Evolutionary conservation across 495 filamentous ascomycete species (phyloP), one percentile per base, ranked within the genome.

Genomic region (Bryoglossum gracile): DNA sequence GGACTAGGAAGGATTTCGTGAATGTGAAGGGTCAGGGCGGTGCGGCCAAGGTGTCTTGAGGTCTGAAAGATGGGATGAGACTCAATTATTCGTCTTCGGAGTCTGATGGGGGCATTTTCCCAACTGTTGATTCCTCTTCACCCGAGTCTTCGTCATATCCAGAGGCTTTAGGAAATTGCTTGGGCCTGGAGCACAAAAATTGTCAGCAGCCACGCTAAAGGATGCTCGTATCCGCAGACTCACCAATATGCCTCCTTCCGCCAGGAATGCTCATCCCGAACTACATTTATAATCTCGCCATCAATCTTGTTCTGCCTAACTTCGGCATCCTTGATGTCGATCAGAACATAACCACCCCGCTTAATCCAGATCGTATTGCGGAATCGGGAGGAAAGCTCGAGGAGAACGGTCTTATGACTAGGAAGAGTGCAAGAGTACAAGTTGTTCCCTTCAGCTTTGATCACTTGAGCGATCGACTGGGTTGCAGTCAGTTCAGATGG

Each of bases 261-360:
- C 92, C 92, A 98, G 26, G 71, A 71, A 68, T 86, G 92, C 69
- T 96, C 92, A 60, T 95, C 86, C 39, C 85, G 70, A 32, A 98
- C 89, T 9, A 98, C 80, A 62, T 95, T 95, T 57, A 94, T 74
- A 60, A 98, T 94, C 65, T 95, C 87, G 13, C 90, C 92, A 39
- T 76, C 72, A 8, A 95, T 74, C 68, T 86, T 90, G 57, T 88
- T 91, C 22, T 81, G 77, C 41, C 83, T 72, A 22, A 78, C 78
- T 28, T 83, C 73, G 8, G 77, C 71, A 2, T 63, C 62, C 24
- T 73, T 71, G 23, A 81, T 80, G 50, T 96, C 86, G 17, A 96
- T 74, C 14, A 96, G 64, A 18, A 96, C 87, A 64, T 84, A 96
- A 0, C 88, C 87, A 8, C 87, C 84, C 2, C 86, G 81, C 55